Evolutionary conservation across 179 eudicot species (phyloP).

Genomic region (Camellia oleifera): DNA sequence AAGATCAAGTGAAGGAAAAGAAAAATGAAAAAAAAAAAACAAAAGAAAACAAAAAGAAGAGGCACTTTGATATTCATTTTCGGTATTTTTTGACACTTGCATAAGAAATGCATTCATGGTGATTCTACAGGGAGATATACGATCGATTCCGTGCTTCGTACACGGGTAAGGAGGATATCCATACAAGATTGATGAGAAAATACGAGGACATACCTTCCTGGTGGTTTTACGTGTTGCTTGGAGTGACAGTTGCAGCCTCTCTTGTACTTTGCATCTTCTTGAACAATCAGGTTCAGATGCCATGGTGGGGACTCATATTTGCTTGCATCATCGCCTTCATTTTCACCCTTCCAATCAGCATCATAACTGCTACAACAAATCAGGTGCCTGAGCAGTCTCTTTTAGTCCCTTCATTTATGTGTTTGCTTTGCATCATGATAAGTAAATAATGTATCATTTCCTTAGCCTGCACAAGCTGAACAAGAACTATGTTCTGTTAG

Average conservation of each 20-base stretch:
- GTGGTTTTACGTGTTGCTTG: slow-evolving; percentile 81
- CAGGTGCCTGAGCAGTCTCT: slow-evolving; percentile 42
- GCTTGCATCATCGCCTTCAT: slow-evolving; percentile 69
- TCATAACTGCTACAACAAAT: slow-evolving; percentile 94
- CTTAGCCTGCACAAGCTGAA: not conserved
- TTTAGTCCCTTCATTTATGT: not conserved
- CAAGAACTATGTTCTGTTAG: not conserved
- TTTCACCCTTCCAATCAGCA: slow-evolving; percentile 94
- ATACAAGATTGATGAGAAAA: slow-evolving; percentile 73
- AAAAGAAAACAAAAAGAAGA: too few species aligned
- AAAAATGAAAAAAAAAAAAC: not conserved
- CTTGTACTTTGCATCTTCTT: slow-evolving; percentile 56
- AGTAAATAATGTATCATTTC: not conserved
- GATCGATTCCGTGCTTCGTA: slow-evolving; percentile 59
- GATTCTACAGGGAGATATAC: slow-evolving; percentile 61
- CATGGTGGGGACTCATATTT: slow-evolving; percentile 87
- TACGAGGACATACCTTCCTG: slow-evolving; percentile 86
- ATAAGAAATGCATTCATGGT: not conserved
- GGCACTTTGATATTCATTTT: not conserved
- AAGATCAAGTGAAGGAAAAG: not conserved
- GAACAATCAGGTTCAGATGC: slow-evolving; percentile 72
- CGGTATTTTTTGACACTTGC: not conserved
- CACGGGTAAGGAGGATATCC: slow-evolving; percentile 71
- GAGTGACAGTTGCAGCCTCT: slow-evolving; percentile 44
- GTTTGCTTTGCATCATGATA: not conserved